Evolutionary conservation across 2,329 filamentous ascomycete species (phyloP), one percentile per base, ranked within the genome.

Genomic region (Apiospora malaysiana): DNA sequence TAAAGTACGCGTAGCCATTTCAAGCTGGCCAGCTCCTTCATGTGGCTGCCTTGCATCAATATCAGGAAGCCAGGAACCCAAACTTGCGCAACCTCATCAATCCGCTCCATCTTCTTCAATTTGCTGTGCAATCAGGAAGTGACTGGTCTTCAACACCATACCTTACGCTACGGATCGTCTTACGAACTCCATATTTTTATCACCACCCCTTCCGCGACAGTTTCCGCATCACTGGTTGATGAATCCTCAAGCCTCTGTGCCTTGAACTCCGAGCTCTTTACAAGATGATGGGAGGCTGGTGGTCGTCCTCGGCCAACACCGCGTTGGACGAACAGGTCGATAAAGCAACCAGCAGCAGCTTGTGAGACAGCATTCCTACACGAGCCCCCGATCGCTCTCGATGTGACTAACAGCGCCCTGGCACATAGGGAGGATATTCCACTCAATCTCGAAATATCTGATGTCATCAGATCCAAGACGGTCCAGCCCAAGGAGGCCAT

Each of bases 401-500:
- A 75, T 79, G 68, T 77, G 16, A 65, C 63, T 69, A 42, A 43
- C 59, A 23, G 23, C 70, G 4, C 23, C 10, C 46, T 72, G 59
- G 10, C 12, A 8, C 37, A 42, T 77, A 97, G 94, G 76, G 95
- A 99, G 84, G 95, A 99, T 79, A 98, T 99, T 81, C 93, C 96
- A 51, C 90, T 98, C 76, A 98, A 98, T 81, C 91, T 99, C 79
- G 96, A 99, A 83, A 98, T 99, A 77, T 98, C 95, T 81, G 96
- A 99, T 85, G 87, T 97, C 77, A 98, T 99, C 82, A 91, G 96
- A 77, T 98, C 95, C 78, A 98, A 98, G 86, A 97, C 94, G 23
- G 95, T 99, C 68, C 94, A 95, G 81, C 95, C 96, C 69, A 98
- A 95, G 83, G 96, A 99, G 83, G 96, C 96, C 73, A 99, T 99